Base-by-base conservation (phyloP, 805 yeast genomes). In the Cyberlindnera saturnus region DNA sequence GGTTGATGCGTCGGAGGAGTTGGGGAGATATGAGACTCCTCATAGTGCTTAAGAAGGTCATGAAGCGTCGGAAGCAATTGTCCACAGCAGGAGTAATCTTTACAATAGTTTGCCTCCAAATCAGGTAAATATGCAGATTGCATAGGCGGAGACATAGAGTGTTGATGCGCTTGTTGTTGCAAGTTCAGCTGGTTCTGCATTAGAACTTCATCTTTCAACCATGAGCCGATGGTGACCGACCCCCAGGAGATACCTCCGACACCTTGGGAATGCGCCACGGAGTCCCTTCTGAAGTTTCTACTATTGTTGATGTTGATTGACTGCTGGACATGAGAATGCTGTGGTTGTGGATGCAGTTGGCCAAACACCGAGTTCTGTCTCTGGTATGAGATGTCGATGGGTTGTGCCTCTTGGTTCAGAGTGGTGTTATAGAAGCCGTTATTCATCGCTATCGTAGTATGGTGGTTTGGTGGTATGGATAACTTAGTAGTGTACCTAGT, bases 221-320 rank as follows among this genome's bases (percentile, higher is more conserved):
- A 91, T 14, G 93, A 82, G 13, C 97, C 97, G 28, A 91, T 89
- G 23, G 95, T 84, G 44, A 90, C 79, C 3, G 96, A 89, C 18
- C 98, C 98, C 96, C 97, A 91, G 8, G 95, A 83, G 30, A 91
- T 86, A 38, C 98, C 99, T 36, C 98, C 98, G 82, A 93, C 86
- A 10, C 98, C 98, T 61, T 88, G 96, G 3, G 96, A 84, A 62
- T 91, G 98, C 28, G 97, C 96, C 45, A 93, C 80, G 45, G 90
- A 81, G 56, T 91, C 98, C 50, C 97, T 73, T 59, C 96, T 77
- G 49, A 89, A 76, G 38, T 45, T 48, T 49, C 80, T 63, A n/a
- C 70, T 66, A 45, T 50, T 57, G 47, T 49, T 55, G 36, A 55
- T 56, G 45, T 53, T 56, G 40, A 55, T 50, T 3, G 56, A 47